Conservation (phyloP, 345 rosid genomes). For the Barbarea vulgaris region DNA sequence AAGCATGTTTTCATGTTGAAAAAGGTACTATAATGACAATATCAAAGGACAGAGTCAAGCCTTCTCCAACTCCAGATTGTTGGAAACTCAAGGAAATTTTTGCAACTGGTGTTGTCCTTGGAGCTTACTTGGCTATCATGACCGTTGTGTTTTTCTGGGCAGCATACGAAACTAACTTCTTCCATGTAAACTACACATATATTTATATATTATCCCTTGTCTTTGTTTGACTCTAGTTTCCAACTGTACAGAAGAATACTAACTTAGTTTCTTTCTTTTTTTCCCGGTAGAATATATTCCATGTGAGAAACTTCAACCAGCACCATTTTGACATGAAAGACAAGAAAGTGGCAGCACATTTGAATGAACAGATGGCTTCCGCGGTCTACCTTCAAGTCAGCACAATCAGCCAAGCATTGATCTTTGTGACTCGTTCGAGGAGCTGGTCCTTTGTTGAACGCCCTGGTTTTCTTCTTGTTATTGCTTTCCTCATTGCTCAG, state of each 20-base stretch:
- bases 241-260: slow-evolving; percentile 4
- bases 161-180: slow-evolving; percentile 58
- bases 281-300: slow-evolving; percentile 42
- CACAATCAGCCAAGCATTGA: slow-evolving; percentile 85
- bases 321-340: slow-evolving; percentile 44
- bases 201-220: not conserved
- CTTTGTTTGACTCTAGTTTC: not conserved
- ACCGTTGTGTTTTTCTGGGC: slow-evolving; percentile 61
- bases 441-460: slow-evolving; percentile 62
- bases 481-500: slow-evolving; percentile 72
- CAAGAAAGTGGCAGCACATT: not conserved
- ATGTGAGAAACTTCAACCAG: slow-evolving; percentile 49
- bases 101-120: slow-evolving; percentile 60
- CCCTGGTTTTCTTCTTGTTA: slow-evolving; percentile 65
- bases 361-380: slow-evolving; percentile 53
- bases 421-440: slow-evolving; percentile 67
- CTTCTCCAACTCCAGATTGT: slow-evolving; percentile 61
- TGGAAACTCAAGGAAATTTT: slow-evolving; percentile 68
- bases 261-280: not conserved
- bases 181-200: slow-evolving; percentile 49
- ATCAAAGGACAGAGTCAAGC: slow-evolving; percentile 64
- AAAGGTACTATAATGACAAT: slow-evolving; percentile 68
- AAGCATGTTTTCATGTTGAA: not conserved
- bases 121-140: slow-evolving; percentile 60
- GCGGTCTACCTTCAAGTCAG: slow-evolving; percentile 65